Base-by-base conservation (phyloP, 768 basidiomycete species). In the Psilocybe sp. region DNA sequence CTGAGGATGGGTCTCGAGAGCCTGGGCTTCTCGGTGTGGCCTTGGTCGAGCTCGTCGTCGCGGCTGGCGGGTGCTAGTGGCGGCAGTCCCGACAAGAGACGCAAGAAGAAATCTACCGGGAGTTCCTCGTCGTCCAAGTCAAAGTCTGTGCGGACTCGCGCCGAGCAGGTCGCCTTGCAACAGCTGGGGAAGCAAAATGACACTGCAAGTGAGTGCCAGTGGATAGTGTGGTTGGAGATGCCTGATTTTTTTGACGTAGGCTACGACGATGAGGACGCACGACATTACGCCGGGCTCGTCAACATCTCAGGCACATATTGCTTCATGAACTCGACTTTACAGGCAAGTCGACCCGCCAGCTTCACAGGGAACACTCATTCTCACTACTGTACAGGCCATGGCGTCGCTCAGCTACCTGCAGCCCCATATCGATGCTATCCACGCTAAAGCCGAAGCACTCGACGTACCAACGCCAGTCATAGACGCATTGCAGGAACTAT, bases 261-360 rank as follows among this genome's bases (percentile, higher is more conserved):
- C 10, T 52, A 55, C 20, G 64, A 64, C 40, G 52, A 53, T 32
- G 64, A 64, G 36, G 67, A 71, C 20, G 69, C 76, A 13, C 74
- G 77, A 16, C 78, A 84, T 59, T 97, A 91, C 66, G 89, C 94
- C 1, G 95, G 95, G 0, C 85, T 98, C 44, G 89, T 97, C 62
- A 98, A 98, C 61, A 87, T 95, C 34, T 95, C 93, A 8, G 95
- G 95, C 10, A 96, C 93, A 45, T 90, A 96, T 56, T 98, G 96
- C 64, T 98, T 97, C 74, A 90, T 98, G 85, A 96, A 98, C 65
- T 94, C 96, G 11, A 93, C 93, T 2, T 73, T 98, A 9, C 96
- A 98, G 80, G 58, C 50, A 16, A 91, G 63, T 81, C 60, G 63
- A 64, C 61, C 36, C 35, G 15, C 44, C 15, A 5, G 48, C 40